Conservation (phyloP, 1,284 basidiomycete genomes). For the Heterobasidion parviporum region DNA sequence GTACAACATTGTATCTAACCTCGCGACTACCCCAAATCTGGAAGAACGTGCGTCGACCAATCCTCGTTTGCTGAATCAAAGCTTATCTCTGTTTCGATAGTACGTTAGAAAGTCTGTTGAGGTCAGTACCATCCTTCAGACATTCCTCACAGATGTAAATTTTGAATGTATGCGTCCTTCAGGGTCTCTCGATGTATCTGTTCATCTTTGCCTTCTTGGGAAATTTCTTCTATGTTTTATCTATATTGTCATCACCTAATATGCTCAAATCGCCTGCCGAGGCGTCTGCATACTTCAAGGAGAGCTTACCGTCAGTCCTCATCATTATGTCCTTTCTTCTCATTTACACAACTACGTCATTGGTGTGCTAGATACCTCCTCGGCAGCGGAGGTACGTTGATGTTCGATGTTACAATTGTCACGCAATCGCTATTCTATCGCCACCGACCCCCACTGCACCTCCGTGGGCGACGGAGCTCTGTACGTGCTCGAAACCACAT, state of each 20-base stretch:
- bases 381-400: conserved; percentile 81
- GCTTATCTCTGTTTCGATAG: conserved; percentile 28
- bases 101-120: conserved; percentile 88
- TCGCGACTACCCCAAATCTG: conserved; percentile 92
- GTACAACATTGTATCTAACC: conserved; percentile 86
- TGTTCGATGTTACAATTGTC: conserved; percentile 86
- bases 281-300: conserved; percentile 53
- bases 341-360: conserved; percentile 6
- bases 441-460: conserved; percentile 1
- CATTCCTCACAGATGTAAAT: neutral
- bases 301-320: conserved; percentile 65
- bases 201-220: conserved; percentile 90
- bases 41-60: conserved; percentile 75
- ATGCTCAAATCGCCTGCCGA: conserved; percentile 43
- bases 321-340: conserved; percentile 1
- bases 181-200: conserved; percentile 88
- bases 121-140: conserved; percentile 27
- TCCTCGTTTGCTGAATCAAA: neutral
- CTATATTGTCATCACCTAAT: conserved; percentile 65
- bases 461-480: conserved; percentile 4
- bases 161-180: neutral
- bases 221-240: conserved; percentile 84
- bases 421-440: conserved; percentile 49
- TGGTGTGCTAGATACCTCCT: conserved; percentile 59
- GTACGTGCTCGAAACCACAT: conserved; percentile 3